Base-by-base conservation (phyloP, 2,329 filamentous ascomycete species). In the Catunica adiposa region DNA sequence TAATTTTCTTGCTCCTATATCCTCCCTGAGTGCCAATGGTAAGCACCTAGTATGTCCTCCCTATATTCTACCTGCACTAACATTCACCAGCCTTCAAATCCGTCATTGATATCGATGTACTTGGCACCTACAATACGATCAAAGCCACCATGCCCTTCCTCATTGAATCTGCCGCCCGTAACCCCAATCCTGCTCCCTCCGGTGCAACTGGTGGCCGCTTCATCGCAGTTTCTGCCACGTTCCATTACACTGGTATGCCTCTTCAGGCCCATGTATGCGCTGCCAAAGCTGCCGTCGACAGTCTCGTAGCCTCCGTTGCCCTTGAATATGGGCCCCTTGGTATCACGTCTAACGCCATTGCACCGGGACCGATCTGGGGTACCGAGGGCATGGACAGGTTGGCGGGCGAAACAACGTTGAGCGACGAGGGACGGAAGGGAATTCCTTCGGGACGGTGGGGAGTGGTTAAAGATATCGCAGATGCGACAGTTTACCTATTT, bases 81-180 rank as follows among this genome's bases (percentile, higher is more conserved):
- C 47, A 5, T 15, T 26, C 5, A 2, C 26, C 40, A 61, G 92
- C 87, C 2, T 94, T 98, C 80, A 94, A 89, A 68, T 76, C 86
- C 0, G 92, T 98, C 61, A 90, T 97, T 63, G 92, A 97, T 59
- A 98, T 98, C 64, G 92, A 97, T 66, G 84, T 95, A 2, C 69
- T 97, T 37, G 92, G 92, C 31, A 94, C 86, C 15, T 98, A 86
- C 71, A 94, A 97, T 72, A 95, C 89, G 2, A 76, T 95, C 64
- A 97, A 97, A 71, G 89, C 90, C 2, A 92, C 88, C 1, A 72
- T 96, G 34, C 87, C 88, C 0, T 77, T 94, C 63, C 78, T 98
- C 2, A 69, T 88, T 11, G 75, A 80, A 62, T 94, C 88, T n/a
- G 82, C 85, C 1, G 61, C 62, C 48, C 51, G 57, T 25, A 69